A percentile compares a stretch with the other conserved stretches of the same genome.
phyloP scores from a whole-genome alignment of 139 green algal species.

The Pycnococcus provasolii region DNA sequence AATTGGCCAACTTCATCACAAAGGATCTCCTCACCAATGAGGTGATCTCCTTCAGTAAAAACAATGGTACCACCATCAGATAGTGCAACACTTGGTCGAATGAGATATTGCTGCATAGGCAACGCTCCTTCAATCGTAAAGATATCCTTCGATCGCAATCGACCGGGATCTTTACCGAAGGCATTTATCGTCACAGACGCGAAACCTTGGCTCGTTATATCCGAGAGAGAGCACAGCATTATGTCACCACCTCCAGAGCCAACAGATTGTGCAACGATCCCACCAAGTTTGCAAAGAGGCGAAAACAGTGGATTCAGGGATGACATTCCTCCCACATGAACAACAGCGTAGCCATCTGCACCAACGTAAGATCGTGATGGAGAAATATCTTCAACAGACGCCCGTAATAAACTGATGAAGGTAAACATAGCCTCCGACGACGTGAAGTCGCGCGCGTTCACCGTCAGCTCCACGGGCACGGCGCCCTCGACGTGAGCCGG shows the following conservation, averaged over 20 bases:
- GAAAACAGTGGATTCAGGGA: no score
- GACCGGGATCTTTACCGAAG: neutral
- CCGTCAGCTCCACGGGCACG: slow-evolving; percentile 1
- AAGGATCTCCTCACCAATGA: neutral
- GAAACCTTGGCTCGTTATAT: neutral
- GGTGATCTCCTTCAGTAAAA: neutral
- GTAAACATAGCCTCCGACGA: neutral
- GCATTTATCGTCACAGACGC: neutral
- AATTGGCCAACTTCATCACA: neutral
- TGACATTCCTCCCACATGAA: neutral
- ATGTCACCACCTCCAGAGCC: neutral
- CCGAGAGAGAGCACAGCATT: neutral
- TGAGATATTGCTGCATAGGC: neutral
- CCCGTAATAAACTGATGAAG: neutral
- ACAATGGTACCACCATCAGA: neutral
- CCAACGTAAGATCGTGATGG: no score
- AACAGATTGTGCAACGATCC: no score
- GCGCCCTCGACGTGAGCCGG: neutral
- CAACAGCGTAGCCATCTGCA: no score
- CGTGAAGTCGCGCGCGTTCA: neutral
- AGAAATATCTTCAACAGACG: neutral
- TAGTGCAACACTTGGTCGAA: neutral
- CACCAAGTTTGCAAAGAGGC: no score
- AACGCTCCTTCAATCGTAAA: neutral
- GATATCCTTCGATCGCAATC: neutral